Percentiles rank a stretch among this genome's conserved stretches.
Conservation (phyloP, 208 protist species). For the Wallacemonas sp. region DNA sequence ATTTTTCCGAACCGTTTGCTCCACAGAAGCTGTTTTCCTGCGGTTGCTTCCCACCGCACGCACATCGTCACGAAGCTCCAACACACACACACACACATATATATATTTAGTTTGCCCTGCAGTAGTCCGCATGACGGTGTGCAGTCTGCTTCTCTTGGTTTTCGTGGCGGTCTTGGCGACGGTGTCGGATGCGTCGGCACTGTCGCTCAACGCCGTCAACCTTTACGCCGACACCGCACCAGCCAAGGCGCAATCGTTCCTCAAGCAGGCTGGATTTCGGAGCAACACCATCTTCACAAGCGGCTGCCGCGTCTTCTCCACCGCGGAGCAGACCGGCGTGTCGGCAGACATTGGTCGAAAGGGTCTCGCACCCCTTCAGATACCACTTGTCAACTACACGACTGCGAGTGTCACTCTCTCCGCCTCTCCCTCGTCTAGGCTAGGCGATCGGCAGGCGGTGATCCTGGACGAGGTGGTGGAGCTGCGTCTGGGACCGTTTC, state of each 20-base stretch:
- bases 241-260: neutral
- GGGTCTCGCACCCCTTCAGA: neutral
- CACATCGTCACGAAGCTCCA: too few species aligned
- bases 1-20: too few species aligned
- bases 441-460: neutral
- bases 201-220: slow-evolving; percentile 2
- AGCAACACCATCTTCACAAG: neutral
- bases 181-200: neutral
- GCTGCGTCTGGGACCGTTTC: slow-evolving; percentile 24
- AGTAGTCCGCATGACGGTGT: too few species aligned
- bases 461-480: slow-evolving; percentile 10
- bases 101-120: too few species aligned
- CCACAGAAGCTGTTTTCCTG: too few species aligned
- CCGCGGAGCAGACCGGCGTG: neutral
- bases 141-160: neutral
- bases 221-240: neutral
- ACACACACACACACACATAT: too few species aligned
- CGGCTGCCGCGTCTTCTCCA: neutral
- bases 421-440: too few species aligned
- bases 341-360: neutral
- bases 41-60: too few species aligned
- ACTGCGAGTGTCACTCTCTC: too few species aligned
- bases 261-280: neutral
- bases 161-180: neutral
- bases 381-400: neutral